Evolutionary conservation across 2,329 filamentous ascomycete genomes (phyloP).

Genomic region (Penicillium sp.): DNA sequence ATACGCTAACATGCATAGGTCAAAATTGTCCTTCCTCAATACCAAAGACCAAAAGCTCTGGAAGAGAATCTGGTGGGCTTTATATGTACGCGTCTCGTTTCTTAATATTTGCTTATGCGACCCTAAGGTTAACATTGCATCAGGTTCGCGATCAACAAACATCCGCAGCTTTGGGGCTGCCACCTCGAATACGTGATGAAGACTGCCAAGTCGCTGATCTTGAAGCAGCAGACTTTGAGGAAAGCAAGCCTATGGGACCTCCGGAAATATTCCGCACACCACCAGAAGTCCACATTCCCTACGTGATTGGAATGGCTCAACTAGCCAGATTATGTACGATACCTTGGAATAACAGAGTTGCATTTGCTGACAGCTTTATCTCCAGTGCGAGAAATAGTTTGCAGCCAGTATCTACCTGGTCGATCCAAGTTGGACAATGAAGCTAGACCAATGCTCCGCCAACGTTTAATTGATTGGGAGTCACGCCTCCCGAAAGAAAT

Average conservation of each 20-base stretch:
- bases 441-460: conserved; percentile 22
- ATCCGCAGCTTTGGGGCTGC: conserved; percentile 44
- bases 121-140: background rate
- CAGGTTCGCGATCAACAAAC: conserved; percentile 49
- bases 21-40: conserved; percentile 30
- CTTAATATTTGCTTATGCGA: background rate
- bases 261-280: conserved; percentile 29
- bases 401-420: conserved; percentile 34
- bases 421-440: conserved; percentile 20
- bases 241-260: conserved; percentile 26
- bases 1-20: conserved; percentile 18
- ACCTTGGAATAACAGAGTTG: background rate
- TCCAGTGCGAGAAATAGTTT: conserved; percentile 37
- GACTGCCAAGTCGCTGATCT: conserved; percentile 48
- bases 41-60: conserved; percentile 38
- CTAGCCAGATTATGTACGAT: conserved; percentile 37
- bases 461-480: conserved; percentile 42
- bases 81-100: conserved; percentile 39
- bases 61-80: conserved; percentile 54
- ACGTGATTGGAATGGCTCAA: conserved; percentile 39
- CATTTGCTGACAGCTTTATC: background rate
- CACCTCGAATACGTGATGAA: conserved; percentile 48
- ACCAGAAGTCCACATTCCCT: conserved; percentile 32
- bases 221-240: conserved; percentile 35
- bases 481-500: conserved; percentile 33